A percentile compares a stretch with the other conserved stretches of the same genome.
Conservation (phyloP, 345 rosid species). For the Rhodamnia rubescens region DNA sequence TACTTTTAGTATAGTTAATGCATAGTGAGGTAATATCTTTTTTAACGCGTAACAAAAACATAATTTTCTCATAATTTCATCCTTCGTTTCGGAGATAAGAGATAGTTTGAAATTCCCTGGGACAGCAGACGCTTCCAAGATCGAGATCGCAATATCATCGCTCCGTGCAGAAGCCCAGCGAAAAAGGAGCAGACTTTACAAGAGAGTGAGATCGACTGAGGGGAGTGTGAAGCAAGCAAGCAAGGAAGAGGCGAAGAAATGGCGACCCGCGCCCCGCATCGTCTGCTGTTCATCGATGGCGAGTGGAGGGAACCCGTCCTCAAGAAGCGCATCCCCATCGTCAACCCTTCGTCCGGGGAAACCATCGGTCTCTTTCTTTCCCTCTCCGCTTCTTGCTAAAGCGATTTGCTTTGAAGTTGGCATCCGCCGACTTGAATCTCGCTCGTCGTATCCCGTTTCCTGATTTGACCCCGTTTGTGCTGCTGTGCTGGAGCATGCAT, state of each 20-base stretch:
- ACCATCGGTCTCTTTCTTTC: constrained; percentile 41
- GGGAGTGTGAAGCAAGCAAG: neutral
- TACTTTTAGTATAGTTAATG: rapidly evolving
- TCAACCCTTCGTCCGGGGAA: constrained; percentile 76
- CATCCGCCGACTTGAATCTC: neutral
- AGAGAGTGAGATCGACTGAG: neutral
- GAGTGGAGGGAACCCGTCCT: constrained; percentile 71
- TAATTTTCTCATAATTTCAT: neutral
- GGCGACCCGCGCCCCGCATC: neutral
- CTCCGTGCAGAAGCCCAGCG: no score
- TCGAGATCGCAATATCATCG: no score
- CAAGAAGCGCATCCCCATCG: constrained; percentile 54
- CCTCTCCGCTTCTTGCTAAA: neutral
- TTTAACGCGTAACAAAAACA: rapidly evolving
- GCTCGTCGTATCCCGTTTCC: neutral
- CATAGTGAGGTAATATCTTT: neutral
- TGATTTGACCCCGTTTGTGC: neutral
- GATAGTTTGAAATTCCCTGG: no score
- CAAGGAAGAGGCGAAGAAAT: neutral
- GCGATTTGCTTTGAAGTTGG: neutral
- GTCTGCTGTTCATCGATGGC: constrained; percentile 61
- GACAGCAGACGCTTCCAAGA: no score
- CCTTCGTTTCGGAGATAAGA: no score
- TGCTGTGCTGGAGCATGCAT: neutral
- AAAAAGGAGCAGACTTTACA: no score